A percentile compares a stretch with the other conserved stretches of the same genome.
Conservation (phyloP, 495 filamentous ascomycete species). For the Staphylotrichum tortipilum region DNA sequence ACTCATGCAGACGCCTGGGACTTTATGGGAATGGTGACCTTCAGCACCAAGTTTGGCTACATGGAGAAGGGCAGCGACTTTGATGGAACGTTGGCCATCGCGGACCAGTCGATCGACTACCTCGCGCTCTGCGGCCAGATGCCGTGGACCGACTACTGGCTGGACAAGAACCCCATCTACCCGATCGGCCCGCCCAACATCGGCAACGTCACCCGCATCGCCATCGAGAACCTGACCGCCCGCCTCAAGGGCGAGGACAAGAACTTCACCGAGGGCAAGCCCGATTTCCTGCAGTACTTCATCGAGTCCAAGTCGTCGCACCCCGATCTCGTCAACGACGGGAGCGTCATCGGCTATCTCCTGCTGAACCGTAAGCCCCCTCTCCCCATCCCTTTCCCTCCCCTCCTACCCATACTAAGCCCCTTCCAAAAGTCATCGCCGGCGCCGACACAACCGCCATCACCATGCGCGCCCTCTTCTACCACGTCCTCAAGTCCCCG, state of each 20-base stretch:
- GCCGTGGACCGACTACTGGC: conserved; percentile 22
- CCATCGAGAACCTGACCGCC: conserved; percentile 14
- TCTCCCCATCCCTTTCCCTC: not conserved
- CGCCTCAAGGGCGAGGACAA: conserved; percentile 18
- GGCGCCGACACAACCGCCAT: conserved; percentile 38
- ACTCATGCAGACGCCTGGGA: conserved; percentile 27
- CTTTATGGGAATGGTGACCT: conserved; percentile 38
- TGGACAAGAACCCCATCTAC: conserved; percentile 25
- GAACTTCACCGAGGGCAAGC: conserved; percentile 9
- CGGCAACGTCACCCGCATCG: conserved; percentile 15
- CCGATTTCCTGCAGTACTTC: conserved; percentile 25
- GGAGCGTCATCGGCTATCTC: conserved; percentile 18
- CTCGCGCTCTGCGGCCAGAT: conserved; percentile 21
- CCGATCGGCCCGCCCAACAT: conserved; percentile 17
- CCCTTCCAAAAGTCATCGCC: conserved; percentile 27
- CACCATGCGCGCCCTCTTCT: conserved; percentile 26
- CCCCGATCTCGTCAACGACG: conserved; percentile 22
- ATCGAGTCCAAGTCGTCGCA: conserved; percentile 21
- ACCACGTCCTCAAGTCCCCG: conserved; percentile 29
- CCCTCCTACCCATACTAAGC: not conserved
- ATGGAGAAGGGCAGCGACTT: conserved; percentile 19
- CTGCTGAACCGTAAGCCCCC: conserved; percentile 25
- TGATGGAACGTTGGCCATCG: conserved; percentile 17
- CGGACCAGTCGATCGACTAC: conserved; percentile 19
- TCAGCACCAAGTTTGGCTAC: conserved; percentile 27